Percentiles rank a stretch among this genome's conserved stretches.
Evolutionary conservation across 2,329 filamentous ascomycete species (phyloP).

Genomic region (Cercospora zeina): DNA sequence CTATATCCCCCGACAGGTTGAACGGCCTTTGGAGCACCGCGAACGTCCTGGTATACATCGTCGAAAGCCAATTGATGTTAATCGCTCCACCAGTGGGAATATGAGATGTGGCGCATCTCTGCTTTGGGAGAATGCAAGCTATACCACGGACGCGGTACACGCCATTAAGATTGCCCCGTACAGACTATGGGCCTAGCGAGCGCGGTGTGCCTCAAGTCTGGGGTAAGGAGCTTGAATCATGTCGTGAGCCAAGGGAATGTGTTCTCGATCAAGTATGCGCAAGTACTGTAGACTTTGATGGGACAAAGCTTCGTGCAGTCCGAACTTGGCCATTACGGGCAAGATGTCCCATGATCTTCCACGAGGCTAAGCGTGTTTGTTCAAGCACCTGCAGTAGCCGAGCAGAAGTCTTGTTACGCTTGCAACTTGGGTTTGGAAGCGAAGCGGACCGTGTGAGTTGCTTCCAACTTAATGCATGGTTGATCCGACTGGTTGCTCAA

Average conservation of each 20-base stretch:
- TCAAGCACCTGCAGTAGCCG: slow-evolving; percentile 7
- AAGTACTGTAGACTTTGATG: not conserved
- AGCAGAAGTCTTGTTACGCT: slow-evolving; percentile 6
- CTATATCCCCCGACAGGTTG: too few species aligned
- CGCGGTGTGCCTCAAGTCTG: not conserved
- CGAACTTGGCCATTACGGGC: not conserved
- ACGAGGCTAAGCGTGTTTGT: not conserved
- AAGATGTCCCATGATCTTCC: not conserved
- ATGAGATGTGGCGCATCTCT: not conserved
- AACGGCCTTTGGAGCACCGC: too few species aligned
- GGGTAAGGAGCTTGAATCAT: not conserved
- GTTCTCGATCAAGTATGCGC: not conserved
- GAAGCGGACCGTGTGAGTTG: not conserved
- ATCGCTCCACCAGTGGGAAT: not conserved
- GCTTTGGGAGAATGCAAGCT: not conserved
- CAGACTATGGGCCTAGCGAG: not conserved
- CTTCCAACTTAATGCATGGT: not conserved
- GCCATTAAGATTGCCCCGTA: not conserved
- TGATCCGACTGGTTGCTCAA: not conserved
- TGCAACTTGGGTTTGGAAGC: not conserved
- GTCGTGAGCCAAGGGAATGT: not conserved
- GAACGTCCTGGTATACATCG: too few species aligned
- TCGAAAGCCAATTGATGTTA: too few species aligned
- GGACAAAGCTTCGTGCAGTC: slow-evolving; percentile 1
- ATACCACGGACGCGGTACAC: not conserved